Conservation (phyloP, 768 basidiomycete species). For the Mycena latifolia region DNA sequence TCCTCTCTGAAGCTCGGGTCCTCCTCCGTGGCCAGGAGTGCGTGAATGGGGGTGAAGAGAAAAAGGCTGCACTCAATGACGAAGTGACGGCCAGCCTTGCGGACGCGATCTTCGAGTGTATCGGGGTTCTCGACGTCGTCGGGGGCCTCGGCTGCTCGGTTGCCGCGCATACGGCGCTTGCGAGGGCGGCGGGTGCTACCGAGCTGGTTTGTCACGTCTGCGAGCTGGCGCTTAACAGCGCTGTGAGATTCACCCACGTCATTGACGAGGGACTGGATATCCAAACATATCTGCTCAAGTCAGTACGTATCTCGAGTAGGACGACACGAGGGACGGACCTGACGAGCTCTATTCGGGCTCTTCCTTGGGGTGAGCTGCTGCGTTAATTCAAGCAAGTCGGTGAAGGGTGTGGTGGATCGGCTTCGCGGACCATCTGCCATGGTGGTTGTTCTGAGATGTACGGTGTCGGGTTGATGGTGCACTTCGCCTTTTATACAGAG, state of each 20-base stretch:
- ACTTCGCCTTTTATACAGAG: background rate
- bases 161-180: constrained; percentile 20
- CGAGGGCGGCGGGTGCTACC: background rate
- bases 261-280: constrained; percentile 8
- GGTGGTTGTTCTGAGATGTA: background rate
- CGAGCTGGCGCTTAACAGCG: constrained; percentile 16
- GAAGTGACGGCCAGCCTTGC: constrained; percentile 20
- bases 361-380: constrained; percentile 24
- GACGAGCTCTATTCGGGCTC: background rate
- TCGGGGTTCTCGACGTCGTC: constrained; percentile 13
- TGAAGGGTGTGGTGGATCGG: constrained; percentile 9
- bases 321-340: background rate
- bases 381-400: constrained; percentile 6
- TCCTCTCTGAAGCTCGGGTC: constrained; percentile 11
- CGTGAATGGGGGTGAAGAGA: constrained; percentile 1
- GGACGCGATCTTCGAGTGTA: constrained; percentile 15
- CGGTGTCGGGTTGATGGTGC: background rate
- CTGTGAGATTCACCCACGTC: constrained; percentile 5
- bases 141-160: constrained; percentile 13
- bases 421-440: constrained; percentile 1
- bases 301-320: background rate
- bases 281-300: background rate
- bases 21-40: background rate
- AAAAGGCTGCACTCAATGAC: constrained; percentile 18
- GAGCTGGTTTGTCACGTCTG: constrained; percentile 16